Evolutionary conservation across 2,329 filamentous ascomycete species (phyloP).

Genomic region (Beauveria scarabaeidicola): DNA sequence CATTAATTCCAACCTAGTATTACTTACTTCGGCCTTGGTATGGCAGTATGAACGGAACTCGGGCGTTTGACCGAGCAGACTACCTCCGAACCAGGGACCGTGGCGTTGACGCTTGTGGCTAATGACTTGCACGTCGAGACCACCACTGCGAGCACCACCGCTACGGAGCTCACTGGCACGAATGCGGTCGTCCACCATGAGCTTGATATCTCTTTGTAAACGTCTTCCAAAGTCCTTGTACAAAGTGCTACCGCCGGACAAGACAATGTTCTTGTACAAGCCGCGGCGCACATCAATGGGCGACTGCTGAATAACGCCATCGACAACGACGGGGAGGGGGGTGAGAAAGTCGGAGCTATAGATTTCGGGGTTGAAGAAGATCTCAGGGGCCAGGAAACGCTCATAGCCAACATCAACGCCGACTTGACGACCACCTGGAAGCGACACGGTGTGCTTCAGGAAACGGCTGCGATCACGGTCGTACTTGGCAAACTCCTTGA

Average conservation of each 20-base stretch:
- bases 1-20: fast-evolving
- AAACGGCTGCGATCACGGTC: constrained; percentile 89
- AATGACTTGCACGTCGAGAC: constrained; percentile 93
- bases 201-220: constrained; percentile 93
- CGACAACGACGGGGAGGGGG: constrained; percentile 86
- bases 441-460: constrained; percentile 77
- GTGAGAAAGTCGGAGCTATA: constrained; percentile 98
- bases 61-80: constrained; percentile 89
- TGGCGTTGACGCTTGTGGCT: constrained; percentile 96
- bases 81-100: constrained; percentile 97
- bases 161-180: constrained; percentile 85
- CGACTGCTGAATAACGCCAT: constrained; percentile 93
- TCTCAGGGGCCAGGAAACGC: constrained; percentile 94
- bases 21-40: constrained; percentile 65
- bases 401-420: constrained; percentile 94
- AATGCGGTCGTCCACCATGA: constrained; percentile 88
- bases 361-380: constrained; percentile 99
- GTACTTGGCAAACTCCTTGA: constrained; percentile 94
- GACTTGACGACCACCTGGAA: constrained; percentile 77
- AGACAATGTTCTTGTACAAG: constrained; percentile 98
- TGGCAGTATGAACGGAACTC: constrained; percentile 99
- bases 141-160: constrained; percentile 86
- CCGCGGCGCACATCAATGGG: constrained; percentile 96
- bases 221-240: constrained; percentile 98
- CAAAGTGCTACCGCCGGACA: constrained; percentile 91